phyloP scores from a whole-genome alignment of 1,139 yeast species.

The Yamadazyma sp. region DNA sequence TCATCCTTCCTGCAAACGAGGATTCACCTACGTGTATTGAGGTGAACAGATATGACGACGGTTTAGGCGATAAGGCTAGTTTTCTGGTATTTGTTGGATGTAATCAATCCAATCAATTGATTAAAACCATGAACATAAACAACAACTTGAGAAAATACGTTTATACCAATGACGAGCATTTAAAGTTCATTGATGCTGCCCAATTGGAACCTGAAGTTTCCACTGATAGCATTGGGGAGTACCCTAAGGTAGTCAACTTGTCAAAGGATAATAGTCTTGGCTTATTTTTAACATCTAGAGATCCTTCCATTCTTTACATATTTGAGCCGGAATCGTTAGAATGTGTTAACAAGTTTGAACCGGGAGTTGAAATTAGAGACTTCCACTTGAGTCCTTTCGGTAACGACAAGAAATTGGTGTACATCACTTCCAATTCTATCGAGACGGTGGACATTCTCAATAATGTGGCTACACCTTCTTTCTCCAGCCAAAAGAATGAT shows the following conservation, averaged over 20 bases:
- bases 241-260: conserved; percentile 57
- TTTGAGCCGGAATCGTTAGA: conserved; percentile 59
- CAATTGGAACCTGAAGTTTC: conserved; percentile 43
- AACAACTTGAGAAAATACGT: conserved; percentile 70
- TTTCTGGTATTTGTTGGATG: conserved; percentile 62
- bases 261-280: conserved; percentile 57
- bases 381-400: conserved; percentile 31
- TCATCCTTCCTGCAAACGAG: conserved; percentile 58
- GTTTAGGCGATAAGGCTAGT: conserved; percentile 28
- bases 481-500: conserved; percentile 19
- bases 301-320: conserved; percentile 58
- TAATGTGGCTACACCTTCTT: conserved; percentile 12
- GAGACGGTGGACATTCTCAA: conserved; percentile 53
- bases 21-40: conserved; percentile 79
- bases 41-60: conserved; percentile 17
- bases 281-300: conserved; percentile 60
- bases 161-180: conserved; percentile 56
- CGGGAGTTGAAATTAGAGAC: conserved; percentile 26
- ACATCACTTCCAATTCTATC: conserved; percentile 53
- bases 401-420: conserved; percentile 55
- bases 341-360: conserved; percentile 21
- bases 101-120: conserved; percentile 60
- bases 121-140: conserved; percentile 60
- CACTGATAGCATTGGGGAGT: conserved; percentile 43
- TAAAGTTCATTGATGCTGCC: conserved; percentile 59